These are phyloP conservation scores for Ceratocystis colombiana DNA, from an alignment of 2,329 filamentous ascomycete genomes.

Conservation along the genomic window DNA sequence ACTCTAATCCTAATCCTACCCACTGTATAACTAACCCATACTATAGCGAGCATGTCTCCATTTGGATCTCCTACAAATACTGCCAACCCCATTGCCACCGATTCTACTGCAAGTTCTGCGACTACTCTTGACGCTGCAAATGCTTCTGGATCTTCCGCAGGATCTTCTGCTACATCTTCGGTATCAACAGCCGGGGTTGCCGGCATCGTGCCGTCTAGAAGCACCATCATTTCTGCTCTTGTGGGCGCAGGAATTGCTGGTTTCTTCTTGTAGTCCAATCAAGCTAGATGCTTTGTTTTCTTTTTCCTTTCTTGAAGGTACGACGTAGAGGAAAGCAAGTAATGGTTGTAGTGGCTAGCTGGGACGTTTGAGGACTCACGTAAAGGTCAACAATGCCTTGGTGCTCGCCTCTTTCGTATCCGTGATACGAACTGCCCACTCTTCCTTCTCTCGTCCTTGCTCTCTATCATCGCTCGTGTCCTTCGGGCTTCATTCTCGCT, in stretches of 20 bases:
- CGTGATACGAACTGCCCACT: neutral
- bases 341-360: neutral
- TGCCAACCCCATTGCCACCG: neutral
- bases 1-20: neutral
- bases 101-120: neutral
- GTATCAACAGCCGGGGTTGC: constrained; percentile 1
- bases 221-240: constrained; percentile 12
- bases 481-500: neutral
- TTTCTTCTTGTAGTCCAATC: constrained; percentile 5
- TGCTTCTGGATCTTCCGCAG: neutral
- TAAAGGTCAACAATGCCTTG: neutral
- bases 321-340: neutral
- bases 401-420: neutral
- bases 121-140: constrained; percentile 8
- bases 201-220: neutral
- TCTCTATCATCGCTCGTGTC: neutral
- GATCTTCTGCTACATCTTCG: constrained; percentile 3
- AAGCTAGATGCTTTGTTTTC: neutral
- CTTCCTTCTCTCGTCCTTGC: neutral
- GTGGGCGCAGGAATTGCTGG: constrained; percentile 15
- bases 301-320: neutral
- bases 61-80: neutral
- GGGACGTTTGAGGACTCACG: neutral
- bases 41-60: constrained; percentile 5
- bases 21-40: neutral